Percentiles rank a stretch among this genome's conserved stretches.
These are phyloP conservation scores for Gracilariopsis chorda DNA, from an alignment of 23 red algal genomes.

Conservation along the genomic window DNA sequence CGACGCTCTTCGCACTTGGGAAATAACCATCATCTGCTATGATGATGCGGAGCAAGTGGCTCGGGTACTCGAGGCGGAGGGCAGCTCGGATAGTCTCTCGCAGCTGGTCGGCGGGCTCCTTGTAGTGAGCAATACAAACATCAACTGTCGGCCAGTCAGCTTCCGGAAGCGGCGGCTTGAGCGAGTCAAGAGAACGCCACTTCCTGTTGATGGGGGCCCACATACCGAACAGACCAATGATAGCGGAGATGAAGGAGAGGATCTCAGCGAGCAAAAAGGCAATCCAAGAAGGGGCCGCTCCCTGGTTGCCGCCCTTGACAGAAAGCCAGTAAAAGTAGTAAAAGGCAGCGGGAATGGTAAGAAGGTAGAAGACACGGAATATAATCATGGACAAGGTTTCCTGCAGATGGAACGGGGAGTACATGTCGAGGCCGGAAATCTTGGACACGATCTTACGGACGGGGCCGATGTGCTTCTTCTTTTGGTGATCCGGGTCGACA, in stretches of 20 bases:
- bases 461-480: conserved; percentile 19
- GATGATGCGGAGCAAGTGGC: conserved; percentile 69
- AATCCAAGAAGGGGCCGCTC: conserved; percentile 23
- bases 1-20: conserved; percentile 51
- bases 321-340: conserved; percentile 86
- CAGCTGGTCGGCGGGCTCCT: conserved; percentile 67
- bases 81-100: conserved; percentile 52
- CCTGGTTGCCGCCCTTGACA: conserved; percentile 46
- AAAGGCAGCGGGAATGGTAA: conserved; percentile 54
- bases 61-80: conserved; percentile 61
- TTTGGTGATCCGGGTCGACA: conserved; percentile 30
- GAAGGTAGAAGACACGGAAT: conserved; percentile 70
- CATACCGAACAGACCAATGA: conserved; percentile 76
- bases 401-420: conserved; percentile 53
- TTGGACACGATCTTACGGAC: conserved; percentile 60
- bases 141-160: conserved; percentile 74
- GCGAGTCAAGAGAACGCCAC: conserved; percentile 71
- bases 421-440: conserved; percentile 67
- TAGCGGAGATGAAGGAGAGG: conserved; percentile 42
- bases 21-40: conserved; percentile 80
- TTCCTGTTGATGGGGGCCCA: conserved; percentile 65
- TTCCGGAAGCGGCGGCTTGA: conserved; percentile 64
- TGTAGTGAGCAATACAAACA: conserved; percentile 64
- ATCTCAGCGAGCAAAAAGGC: conserved; percentile 61
- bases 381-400: conserved; percentile 67